Evolutionary conservation across 805 yeast genomes (phyloP).

Genomic region (Hyphopichia homilentoma): DNA sequence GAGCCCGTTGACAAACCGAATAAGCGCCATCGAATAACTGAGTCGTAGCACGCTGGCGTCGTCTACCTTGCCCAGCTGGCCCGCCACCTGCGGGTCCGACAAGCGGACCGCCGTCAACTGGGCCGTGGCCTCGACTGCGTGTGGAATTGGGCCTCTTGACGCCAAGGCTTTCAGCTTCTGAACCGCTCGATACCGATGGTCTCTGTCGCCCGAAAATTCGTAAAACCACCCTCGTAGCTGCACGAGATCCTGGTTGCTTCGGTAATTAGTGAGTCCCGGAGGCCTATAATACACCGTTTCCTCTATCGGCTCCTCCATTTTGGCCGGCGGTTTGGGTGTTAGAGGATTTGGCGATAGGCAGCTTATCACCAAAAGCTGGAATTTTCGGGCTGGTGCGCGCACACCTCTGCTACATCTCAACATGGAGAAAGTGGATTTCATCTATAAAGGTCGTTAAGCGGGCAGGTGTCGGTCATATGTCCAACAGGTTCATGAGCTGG

Average conservation of each 20-base stretch:
- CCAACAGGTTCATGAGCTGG: slow-evolving; percentile 7
- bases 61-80: slow-evolving; percentile 4
- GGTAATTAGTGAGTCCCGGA: slow-evolving; percentile 22
- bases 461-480: too few species aligned
- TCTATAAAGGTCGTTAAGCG: too few species aligned
- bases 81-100: slow-evolving; percentile 26
- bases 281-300: too few species aligned
- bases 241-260: slow-evolving; percentile 39
- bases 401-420: too few species aligned
- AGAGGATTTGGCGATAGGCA: too few species aligned
- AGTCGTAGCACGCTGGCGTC: slow-evolving; percentile 42
- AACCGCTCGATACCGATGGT: slow-evolving; percentile 43
- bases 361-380: too few species aligned
- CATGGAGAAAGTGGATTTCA: too few species aligned
- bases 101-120: slow-evolving; percentile 49
- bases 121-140: slow-evolving; percentile 66
- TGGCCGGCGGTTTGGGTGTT: too few species aligned
- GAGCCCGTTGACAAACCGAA: slow-evolving; percentile 86
- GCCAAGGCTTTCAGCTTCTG: slow-evolving; percentile 49
- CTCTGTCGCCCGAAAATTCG: slow-evolving; percentile 23
- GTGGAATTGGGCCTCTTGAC: slow-evolving; percentile 66
- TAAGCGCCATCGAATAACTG: slow-evolving; percentile 68
- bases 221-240: slow-evolving; percentile 52
- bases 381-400: too few species aligned
- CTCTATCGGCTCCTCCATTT: too few species aligned